Evolutionary conservation across 345 rosid genomes (phyloP), one percentile per base, ranked within the genome.

Genomic region (Camelina hispida): DNA sequence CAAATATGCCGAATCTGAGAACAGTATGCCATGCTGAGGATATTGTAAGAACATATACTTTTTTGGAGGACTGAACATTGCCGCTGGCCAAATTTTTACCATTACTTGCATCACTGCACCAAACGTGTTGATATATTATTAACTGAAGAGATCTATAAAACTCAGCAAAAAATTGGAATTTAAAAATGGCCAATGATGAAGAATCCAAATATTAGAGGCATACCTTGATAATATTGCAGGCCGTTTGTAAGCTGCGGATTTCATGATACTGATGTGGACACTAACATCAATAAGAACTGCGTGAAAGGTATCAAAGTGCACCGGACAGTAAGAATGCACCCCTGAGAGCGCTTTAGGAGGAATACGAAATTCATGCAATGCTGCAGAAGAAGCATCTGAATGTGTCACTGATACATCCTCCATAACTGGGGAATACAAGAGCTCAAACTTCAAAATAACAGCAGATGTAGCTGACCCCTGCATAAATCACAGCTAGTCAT

Each of bases 261-360:
- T 89, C 71, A 88, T 78, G 55, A 90, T 83, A 83, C 85, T 82
- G 72, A 86, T 83, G 62, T 95, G 99, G 74, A 90, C 86, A 52
- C 85, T 89, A 65, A 86, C 85, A 76, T 95, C 99, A 37, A 95
- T 84, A 23, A 92, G 93, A 77, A 89, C 97, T 1, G 96, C 83
- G 72, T 92, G 98, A 73, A 90, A 79, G 66, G 85, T 78, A 81
- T 93, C 99, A 82, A 93, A 93, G 80, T 93, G 88, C 59, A 96
- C 90, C 42, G 98, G 98, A 81, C 94, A 93, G 78, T 93, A 96
- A 34, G 97, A 91, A 84, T 93, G 98, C 86, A 93, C 57, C 60
- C 98, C 98, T 12, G 87, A 78, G 76, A 96, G 98, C 64, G 99
- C 98, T 80, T 89, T 93, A 25, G 97, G 86, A 82, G 99, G 98